phyloP scores from a whole-genome alignment of 2,329 filamentous ascomycete genomes.

The Septoria linicola region DNA sequence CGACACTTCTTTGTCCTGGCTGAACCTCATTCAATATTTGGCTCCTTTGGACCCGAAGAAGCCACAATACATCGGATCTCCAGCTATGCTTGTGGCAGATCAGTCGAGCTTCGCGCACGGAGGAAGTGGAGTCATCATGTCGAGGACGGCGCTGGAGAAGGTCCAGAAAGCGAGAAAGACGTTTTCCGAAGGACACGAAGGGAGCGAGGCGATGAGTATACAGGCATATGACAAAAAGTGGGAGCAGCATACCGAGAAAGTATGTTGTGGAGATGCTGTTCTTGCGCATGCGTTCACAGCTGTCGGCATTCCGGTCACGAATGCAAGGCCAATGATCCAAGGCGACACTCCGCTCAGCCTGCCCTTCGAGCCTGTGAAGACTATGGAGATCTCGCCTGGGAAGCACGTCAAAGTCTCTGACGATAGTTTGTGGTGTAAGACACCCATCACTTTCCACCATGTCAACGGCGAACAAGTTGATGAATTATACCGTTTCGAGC shows the following conservation, averaged over 20 bases:
- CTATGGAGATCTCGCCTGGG: conserved; percentile 13
- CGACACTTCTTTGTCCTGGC: conserved; percentile 50
- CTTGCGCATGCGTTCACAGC: conserved; percentile 31
- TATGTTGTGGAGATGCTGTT: conserved; percentile 31
- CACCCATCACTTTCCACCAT: conserved; percentile 31
- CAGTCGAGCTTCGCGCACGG: conserved; percentile 27
- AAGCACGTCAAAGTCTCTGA: neutral
- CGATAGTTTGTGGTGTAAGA: conserved; percentile 29
- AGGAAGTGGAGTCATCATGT: conserved; percentile 31
- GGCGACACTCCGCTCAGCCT: conserved; percentile 24
- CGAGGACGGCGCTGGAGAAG: conserved; percentile 24
- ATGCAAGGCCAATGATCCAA: conserved; percentile 27
- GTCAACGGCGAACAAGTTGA: conserved; percentile 23
- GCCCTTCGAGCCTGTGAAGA: neutral
- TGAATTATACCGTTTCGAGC: conserved; percentile 24
- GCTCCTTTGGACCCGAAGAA: conserved; percentile 44
- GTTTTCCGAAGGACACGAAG: conserved; percentile 4
- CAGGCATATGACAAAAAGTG: conserved; percentile 25
- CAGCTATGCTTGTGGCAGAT: conserved; percentile 45
- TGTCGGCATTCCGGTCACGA: conserved; percentile 25
- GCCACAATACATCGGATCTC: conserved; percentile 52
- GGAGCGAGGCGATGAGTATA: neutral
- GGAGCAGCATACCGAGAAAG: conserved; percentile 25
- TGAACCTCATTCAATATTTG: conserved; percentile 48
- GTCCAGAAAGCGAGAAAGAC: conserved; percentile 7